These are phyloP conservation scores for Grosmannia penicillata DNA, from an alignment of 2,329 filamentous ascomycete species.

Conservation along the genomic window DNA sequence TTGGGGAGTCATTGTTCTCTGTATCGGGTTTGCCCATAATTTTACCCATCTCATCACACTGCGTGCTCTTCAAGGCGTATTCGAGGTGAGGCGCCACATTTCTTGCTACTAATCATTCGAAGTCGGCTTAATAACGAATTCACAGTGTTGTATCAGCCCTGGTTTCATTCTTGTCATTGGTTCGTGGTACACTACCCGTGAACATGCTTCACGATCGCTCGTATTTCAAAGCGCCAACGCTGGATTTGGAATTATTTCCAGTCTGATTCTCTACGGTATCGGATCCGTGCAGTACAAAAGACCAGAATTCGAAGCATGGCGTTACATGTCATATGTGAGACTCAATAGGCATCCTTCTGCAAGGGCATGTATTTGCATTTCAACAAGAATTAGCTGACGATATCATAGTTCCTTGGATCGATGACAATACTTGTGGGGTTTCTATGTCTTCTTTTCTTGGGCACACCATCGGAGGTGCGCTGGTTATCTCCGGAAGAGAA, in stretches of 20 bases:
- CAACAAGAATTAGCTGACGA: too few relatives aligned
- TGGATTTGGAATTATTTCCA: conserved; percentile 21
- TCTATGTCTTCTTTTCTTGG: conserved; percentile 20
- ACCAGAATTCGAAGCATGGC: conserved; percentile 20
- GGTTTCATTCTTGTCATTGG: conserved; percentile 2
- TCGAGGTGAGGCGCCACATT: too few relatives aligned
- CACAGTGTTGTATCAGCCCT: conserved; percentile 3
- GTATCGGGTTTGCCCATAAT: conserved; percentile 21
- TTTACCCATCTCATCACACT: conserved; percentile 21
- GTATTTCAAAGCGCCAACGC: conserved; percentile 23
- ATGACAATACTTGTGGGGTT: conserved; percentile 19
- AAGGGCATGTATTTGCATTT: too few relatives aligned
- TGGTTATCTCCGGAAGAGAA: conserved; percentile 21
- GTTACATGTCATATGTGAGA: conserved; percentile 18
- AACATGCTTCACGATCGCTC: conserved; percentile 16
- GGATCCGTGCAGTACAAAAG: conserved; percentile 16
- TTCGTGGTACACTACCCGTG: conserved; percentile 2
- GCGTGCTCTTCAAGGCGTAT: conserved; percentile 20
- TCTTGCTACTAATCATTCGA: too few relatives aligned
- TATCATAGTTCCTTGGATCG: conserved; percentile 20
- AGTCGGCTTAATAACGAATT: too few relatives aligned
- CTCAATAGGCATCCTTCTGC: too few relatives aligned
- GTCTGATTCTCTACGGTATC: conserved; percentile 21
- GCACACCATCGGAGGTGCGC: conserved; percentile 22
- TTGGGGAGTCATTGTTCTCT: conserved; percentile 20